Conservation (phyloP, 2,329 filamentous ascomycete genomes). For the Epichloe hybrida region DNA sequence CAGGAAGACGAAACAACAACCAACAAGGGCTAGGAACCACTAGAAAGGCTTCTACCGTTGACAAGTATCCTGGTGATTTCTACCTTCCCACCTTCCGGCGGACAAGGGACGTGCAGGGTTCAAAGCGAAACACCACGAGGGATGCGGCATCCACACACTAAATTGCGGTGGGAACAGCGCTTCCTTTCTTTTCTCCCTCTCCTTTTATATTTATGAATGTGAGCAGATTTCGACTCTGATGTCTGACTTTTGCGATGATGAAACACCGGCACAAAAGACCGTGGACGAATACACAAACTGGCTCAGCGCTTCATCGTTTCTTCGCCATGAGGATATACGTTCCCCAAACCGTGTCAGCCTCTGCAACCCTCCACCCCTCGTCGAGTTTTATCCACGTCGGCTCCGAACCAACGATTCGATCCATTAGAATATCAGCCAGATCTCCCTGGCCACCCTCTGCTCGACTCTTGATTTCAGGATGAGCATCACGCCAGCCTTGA, state of each 20-base stretch:
- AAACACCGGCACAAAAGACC: too few relatives aligned
- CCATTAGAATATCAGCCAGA: slow-evolving; percentile 48
- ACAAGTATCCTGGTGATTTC: neutral
- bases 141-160: slow-evolving; percentile 4
- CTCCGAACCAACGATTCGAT: slow-evolving; percentile 40
- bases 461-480: slow-evolving; percentile 35
- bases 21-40: too few relatives aligned
- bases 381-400: slow-evolving; percentile 35
- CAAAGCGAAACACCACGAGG: slow-evolving; percentile 6
- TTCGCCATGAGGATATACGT: slow-evolving; percentile 45
- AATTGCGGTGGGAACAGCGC: neutral
- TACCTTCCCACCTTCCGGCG: neutral
- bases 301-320: slow-evolving; percentile 13
- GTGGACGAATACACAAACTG: too few relatives aligned
- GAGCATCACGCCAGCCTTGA: slow-evolving; percentile 42
- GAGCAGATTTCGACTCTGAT: too few relatives aligned
- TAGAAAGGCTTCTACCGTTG: too few relatives aligned
- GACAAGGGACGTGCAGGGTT: neutral
- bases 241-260: too few relatives aligned
- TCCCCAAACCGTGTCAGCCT: slow-evolving; percentile 48
- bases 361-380: slow-evolving; percentile 36
- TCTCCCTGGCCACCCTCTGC: slow-evolving; percentile 45
- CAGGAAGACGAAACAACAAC: too few relatives aligned
- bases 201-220: too few relatives aligned
- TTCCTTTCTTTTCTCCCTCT: neutral